Evolutionary conservation across 768 basidiomycete genomes (phyloP), one percentile per base, ranked within the genome.

Genomic region (Russula earlei): DNA sequence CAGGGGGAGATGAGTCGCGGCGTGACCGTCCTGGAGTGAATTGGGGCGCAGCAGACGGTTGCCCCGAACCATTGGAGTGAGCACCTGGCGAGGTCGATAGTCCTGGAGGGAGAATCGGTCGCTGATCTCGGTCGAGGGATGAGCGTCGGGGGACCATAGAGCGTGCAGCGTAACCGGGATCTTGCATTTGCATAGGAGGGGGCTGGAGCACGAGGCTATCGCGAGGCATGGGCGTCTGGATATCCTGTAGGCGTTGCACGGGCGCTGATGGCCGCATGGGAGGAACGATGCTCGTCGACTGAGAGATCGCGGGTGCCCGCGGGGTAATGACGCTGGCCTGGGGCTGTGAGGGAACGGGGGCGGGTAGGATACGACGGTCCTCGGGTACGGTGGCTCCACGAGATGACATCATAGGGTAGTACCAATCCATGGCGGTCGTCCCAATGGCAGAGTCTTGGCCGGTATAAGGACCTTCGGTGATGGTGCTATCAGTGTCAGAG

Each of bases 111-210:
- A 58, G 46, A 19, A 33, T 54, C 15, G 29, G 8, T 15, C 56
- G 45, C 33, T 71, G 67, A 49, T 73, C 74, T 41, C 71, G 68
- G n/a, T 73, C 70, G n/a, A 46, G 59, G 20, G 46, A 55, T 27
- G 50, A 25, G 31, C 41, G 53, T 2, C 44, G 59, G 41, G 58
- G 44, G 6, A 52, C 20, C 11, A 49, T 29, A 17, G 36, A 10
- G 29, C 42, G 59, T 20, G 52, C 53, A 15, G 31, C 53, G 22
- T 54, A 62, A 15, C 45, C 29, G 7, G 60, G 56, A 37, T 62
- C 60, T 25, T 47, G 58, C 12, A 34, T 49, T 6, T 55, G 56
- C 15, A 51, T 24, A 9, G 52, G 31, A 17, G 53, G 34, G 15
- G 54, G 36, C 15, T 54, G 57, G 10, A 54, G 41, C 42, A 44